Conservation (phyloP, 768 basidiomycete species). For the Kwoniella heveanensis region DNA sequence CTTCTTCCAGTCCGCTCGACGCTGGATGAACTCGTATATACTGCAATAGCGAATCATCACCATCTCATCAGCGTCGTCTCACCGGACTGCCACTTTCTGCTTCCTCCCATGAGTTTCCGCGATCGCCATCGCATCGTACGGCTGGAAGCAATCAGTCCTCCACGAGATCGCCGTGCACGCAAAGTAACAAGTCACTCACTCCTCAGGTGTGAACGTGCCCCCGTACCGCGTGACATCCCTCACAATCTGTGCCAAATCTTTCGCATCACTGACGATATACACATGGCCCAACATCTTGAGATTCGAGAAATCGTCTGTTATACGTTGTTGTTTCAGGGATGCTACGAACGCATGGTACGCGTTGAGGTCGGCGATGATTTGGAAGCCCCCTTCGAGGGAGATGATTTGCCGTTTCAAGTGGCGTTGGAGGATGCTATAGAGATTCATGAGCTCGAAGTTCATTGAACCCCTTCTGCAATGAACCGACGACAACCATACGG, state of each 20-base stretch:
- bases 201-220: conserved; percentile 91
- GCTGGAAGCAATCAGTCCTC: no score
- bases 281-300: conserved; percentile 98
- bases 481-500: no score
- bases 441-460: no score
- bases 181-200: no score
- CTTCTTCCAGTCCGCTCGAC: conserved; percentile 96
- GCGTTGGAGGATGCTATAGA: conserved; percentile 93
- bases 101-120: no score
- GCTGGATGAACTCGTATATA: conserved; percentile 92
- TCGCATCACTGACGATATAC: conserved; percentile 91
- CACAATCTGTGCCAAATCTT: conserved; percentile 93
- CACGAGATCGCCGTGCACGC: no score
- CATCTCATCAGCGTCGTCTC: no score
- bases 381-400: conserved; percentile 88
- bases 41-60: conserved; percentile 69
- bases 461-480: no score
- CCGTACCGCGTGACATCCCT: conserved; percentile 94
- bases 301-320: conserved; percentile 85
- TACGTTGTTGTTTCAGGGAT: conserved; percentile 79
- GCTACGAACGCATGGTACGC: conserved; percentile 86
- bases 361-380: conserved; percentile 94
- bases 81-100: no score
- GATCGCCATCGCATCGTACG: no score
- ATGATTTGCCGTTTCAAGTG: conserved; percentile 98